Percentiles rank a stretch among this genome's conserved stretches.
Evolutionary conservation across 805 yeast genomes (phyloP).

Genomic region (Candida ficus): DNA sequence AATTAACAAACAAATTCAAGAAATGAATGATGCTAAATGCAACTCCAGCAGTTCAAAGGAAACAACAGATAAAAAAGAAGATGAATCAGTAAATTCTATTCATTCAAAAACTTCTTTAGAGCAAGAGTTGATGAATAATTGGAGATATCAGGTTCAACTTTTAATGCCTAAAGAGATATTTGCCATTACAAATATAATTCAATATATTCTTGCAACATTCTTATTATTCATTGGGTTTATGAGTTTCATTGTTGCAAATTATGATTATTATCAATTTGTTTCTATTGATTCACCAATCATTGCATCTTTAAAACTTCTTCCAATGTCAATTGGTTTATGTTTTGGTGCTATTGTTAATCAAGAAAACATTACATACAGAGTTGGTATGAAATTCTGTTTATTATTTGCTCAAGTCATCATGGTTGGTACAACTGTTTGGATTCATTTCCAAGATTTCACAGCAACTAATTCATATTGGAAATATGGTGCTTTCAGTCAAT

Average conservation of each 20-base stretch:
- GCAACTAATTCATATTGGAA: conserved; percentile 26
- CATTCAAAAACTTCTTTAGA: not conserved
- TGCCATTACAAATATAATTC: conserved; percentile 23
- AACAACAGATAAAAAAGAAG: not conserved
- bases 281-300: conserved; percentile 28
- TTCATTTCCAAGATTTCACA: conserved; percentile 18
- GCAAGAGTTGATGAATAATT: too few relatives aligned
- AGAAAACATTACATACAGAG: conserved; percentile 13
- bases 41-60: not conserved
- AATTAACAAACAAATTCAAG: conserved; percentile 2
- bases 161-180: conserved; percentile 28
- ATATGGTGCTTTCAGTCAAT: conserved; percentile 23
- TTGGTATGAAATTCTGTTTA: conserved; percentile 21
- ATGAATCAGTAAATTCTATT: not conserved
- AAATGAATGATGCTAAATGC: not conserved
- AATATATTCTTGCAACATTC: conserved; percentile 20
- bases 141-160: conserved; percentile 18
- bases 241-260: conserved; percentile 17
- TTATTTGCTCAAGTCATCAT: conserved; percentile 12
- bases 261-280: conserved; percentile 24
- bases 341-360: conserved; percentile 26
- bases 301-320: conserved; percentile 18
- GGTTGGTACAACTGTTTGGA: conserved; percentile 21
- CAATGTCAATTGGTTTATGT: conserved; percentile 28
- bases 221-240: conserved; percentile 20